A percentile compares a stretch with the other conserved stretches of the same genome.
These are phyloP conservation scores for Parietichytrium sp. DNA, from an alignment of 108 stramenopile species.

Conservation along the genomic window DNA sequence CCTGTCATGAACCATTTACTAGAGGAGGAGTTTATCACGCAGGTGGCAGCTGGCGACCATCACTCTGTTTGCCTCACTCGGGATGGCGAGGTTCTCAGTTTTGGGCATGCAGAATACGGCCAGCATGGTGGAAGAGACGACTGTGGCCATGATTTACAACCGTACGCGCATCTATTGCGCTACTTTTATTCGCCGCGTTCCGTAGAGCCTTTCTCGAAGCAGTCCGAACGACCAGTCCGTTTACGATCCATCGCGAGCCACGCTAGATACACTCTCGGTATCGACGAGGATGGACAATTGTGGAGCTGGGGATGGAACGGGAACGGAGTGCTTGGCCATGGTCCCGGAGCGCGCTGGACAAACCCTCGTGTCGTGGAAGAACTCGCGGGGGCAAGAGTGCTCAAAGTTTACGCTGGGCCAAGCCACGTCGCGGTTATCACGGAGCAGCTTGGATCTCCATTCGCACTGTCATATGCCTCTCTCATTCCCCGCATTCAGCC, in stretches of 20 bases:
- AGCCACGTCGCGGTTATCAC: background rate
- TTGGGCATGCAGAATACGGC: constrained; percentile 11
- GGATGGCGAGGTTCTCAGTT: background rate
- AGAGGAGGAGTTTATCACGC: background rate
- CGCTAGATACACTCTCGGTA: constrained; percentile 2
- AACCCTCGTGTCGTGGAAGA: constrained; percentile 6
- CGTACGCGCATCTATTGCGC: constrained; percentile 30
- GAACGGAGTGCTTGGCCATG: constrained; percentile 15
- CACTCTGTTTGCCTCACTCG: constrained; percentile 4
- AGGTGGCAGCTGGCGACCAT: constrained; percentile 1
- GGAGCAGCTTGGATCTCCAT: constrained; percentile 2
- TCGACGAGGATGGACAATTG: background rate
- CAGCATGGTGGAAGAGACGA: background rate
- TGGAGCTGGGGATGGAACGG: constrained; percentile 38
- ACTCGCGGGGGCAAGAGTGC: background rate
- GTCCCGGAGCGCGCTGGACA: background rate
- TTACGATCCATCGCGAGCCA: background rate
- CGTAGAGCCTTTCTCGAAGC: background rate
- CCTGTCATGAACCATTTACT: background rate
- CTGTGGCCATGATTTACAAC: constrained; percentile 7
- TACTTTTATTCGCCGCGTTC: constrained; percentile 22
- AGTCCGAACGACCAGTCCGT: background rate
- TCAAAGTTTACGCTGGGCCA: background rate
- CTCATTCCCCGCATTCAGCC: background rate
- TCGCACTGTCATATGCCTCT: constrained; percentile 11